A percentile compares a stretch with the other conserved stretches of the same genome.
phyloP scores from a whole-genome alignment of 306 rosid genomes.

The Clitoria ternatea region DNA sequence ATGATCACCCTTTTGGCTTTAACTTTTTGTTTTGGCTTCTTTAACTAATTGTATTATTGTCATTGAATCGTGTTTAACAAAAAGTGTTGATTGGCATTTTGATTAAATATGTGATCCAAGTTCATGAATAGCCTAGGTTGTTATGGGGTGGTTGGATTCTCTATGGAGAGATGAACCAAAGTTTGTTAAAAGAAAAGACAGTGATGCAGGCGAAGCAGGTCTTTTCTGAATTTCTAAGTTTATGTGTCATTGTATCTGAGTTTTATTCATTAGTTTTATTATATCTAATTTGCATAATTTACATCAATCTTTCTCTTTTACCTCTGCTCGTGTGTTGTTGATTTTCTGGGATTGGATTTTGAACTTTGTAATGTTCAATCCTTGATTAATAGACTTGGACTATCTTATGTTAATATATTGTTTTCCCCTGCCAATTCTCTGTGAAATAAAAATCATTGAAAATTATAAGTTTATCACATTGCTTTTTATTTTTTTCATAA shows the following conservation, averaged over 20 bases:
- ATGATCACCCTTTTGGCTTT: not conserved
- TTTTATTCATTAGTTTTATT: not conserved
- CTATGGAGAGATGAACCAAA: constrained; percentile 43
- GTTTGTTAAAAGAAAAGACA: constrained; percentile 75
- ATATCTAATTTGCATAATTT: not conserved
- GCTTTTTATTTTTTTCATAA: not conserved
- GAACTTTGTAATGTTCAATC: not conserved
- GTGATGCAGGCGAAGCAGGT: constrained; percentile 99
- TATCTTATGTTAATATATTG: not conserved
- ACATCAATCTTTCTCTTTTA: not conserved
- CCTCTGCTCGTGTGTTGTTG: not conserved
- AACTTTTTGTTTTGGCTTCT: not conserved
- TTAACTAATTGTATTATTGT: not conserved
- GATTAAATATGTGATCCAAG: constrained; percentile 36
- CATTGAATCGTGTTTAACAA: not conserved
- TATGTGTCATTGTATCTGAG: not conserved
- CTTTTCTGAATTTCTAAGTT: not conserved
- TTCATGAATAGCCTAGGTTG: constrained; percentile 28
- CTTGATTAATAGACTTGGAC: not conserved
- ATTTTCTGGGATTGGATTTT: not conserved
- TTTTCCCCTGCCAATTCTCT: not conserved
- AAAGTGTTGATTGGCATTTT: not conserved
- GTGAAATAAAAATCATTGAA: not conserved
- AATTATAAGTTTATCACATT: not conserved
- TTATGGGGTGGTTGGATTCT: constrained; percentile 65